These are phyloP conservation scores for Spiraea crenata DNA, from an alignment of 331 rosid genomes.

Conservation along the genomic window DNA sequence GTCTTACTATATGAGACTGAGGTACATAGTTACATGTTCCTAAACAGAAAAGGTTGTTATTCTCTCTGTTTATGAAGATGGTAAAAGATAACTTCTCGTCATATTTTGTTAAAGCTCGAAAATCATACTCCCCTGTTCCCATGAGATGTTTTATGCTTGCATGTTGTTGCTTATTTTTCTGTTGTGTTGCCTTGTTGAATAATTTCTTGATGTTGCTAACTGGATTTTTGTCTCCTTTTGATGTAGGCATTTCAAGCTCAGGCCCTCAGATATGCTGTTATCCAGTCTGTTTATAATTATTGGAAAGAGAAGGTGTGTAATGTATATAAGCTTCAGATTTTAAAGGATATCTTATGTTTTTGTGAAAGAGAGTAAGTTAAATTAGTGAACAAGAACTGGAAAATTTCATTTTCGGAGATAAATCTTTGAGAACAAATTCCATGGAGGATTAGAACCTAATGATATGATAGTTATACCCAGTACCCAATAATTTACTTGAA, in stretches of 20 bases:
- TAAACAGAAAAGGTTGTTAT: background rate
- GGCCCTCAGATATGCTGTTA: conserved; percentile 48
- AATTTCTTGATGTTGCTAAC: conserved; percentile 16
- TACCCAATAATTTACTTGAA: background rate
- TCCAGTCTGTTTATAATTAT: conserved; percentile 66
- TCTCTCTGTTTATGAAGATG: background rate
- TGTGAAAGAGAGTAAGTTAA: background rate
- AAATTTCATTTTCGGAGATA: too few relatives aligned
- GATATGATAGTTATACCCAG: too few relatives aligned
- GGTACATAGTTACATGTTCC: background rate
- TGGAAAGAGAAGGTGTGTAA: conserved; percentile 89
- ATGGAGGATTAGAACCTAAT: background rate
- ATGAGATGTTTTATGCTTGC: conserved; percentile 7
- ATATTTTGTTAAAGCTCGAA: background rate
- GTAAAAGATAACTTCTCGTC: background rate
- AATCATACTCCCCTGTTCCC: background rate
- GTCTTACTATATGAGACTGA: conserved; percentile 26
- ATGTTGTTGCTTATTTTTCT: background rate
- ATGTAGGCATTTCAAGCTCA: conserved; percentile 68
- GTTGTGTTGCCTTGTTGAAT: background rate
- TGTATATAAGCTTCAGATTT: background rate
- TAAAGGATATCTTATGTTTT: background rate
- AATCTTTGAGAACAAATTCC: too few relatives aligned
- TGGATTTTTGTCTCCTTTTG: conserved; percentile 13
- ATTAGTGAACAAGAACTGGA: too few relatives aligned